Base-by-base conservation (phyloP, 352 stramenopile genomes). In the Pythium monospermum region DNA sequence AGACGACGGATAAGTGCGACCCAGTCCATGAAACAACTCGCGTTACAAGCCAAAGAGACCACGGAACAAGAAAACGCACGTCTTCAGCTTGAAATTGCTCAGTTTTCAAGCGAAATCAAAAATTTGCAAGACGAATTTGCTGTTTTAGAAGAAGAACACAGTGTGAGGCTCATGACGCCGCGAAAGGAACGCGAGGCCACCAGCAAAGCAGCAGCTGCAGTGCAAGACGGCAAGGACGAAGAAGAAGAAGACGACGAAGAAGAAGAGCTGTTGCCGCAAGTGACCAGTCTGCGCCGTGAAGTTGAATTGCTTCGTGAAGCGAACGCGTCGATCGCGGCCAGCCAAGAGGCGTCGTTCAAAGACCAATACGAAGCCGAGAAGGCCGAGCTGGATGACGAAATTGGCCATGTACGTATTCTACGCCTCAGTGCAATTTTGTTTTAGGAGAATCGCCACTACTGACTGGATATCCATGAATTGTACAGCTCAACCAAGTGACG, bases 311-410 rank as follows among this genome's bases (percentile, higher is more conserved):
- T 90, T 0, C 66, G 69, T 26, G 64, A 83, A 7, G 69, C 74
- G 12, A 82, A 78, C 23, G 42, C 57, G 21, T 30, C 53, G 7
- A 40, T 68, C 12, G 22, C 37, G 0, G 26, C 12, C 0, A 47
- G 16, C 7, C 44, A 85, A 64, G 68, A 59, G 53, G 71, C 67
- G 53, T 87, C 78, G 13, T 51, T 85, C 35, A 89, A 85, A 55
- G 46, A 52, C 30, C 78, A 89, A 44, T 89, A 87, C 39, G 71
- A 83, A 26, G 66, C 82, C 33, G 78, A 89, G 30, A 69, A 71
- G 19, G 47, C 71, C 15, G 73, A 80, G 50, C 31, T 85, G n/a
- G 53, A 82, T 26, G 76, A 85, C 26, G 76, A 89, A 58, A 75
- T 65, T 31, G 36, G 52, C 8, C 73, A 87, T 52, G 77, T 88